Evolutionary conservation across 108 stramenopile species (phyloP).

Genomic region (Epithemia pelagica): DNA sequence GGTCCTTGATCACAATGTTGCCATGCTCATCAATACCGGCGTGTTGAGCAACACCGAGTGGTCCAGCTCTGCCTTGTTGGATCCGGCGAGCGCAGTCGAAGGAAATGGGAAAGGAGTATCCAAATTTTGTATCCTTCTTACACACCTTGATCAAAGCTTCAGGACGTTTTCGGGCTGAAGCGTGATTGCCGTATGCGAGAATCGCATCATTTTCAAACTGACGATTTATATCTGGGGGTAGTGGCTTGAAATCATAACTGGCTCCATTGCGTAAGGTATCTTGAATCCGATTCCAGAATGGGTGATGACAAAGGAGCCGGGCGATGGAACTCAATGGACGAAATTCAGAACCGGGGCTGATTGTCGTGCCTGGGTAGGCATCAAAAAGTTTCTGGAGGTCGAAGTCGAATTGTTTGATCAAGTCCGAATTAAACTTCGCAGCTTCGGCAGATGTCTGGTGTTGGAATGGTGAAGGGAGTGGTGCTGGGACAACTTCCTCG

Average conservation of each 20-base stretch:
- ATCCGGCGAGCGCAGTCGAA: neutral
- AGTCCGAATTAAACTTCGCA: neutral
- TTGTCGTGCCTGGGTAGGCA: neutral
- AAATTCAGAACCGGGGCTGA: neutral
- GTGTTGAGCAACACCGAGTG: neutral
- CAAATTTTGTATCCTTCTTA: neutral
- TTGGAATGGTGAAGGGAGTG: neutral
- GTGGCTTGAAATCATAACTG: neutral
- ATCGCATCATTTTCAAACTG: neutral
- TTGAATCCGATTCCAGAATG: neutral
- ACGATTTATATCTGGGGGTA: no score
- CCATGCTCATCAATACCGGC: neutral
- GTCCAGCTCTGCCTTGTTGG: neutral
- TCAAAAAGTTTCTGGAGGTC: neutral
- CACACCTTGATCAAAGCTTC: neutral
- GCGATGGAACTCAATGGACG: neutral
- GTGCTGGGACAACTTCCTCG: no score
- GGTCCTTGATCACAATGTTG: neutral
- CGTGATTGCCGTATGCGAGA: neutral
- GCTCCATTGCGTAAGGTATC: neutral
- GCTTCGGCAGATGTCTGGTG: neutral
- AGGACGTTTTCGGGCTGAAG: neutral
- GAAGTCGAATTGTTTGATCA: neutral
- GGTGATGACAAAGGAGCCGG: neutral
- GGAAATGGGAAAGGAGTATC: neutral